These are phyloP conservation scores for Entomophthora muscae DNA, from an alignment of 371 early-diverging fungal species.

Conservation along the genomic window DNA sequence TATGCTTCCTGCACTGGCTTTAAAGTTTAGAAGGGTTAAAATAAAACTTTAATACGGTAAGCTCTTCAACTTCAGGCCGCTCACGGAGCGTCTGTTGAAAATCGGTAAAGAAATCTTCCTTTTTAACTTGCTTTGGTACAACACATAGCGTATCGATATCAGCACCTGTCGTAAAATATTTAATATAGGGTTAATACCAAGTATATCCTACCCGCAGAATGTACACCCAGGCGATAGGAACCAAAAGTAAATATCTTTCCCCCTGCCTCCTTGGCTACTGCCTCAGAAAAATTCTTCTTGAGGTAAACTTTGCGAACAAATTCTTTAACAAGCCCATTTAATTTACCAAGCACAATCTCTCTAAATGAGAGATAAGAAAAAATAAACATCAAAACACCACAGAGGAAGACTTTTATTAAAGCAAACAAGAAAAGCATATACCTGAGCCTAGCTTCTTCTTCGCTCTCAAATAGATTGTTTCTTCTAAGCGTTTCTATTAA, in stretches of 20 bases:
- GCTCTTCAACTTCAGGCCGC: conserved; percentile 70
- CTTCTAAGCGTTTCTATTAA: conserved; percentile 28
- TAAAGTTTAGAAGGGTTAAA: conserved; percentile 1
- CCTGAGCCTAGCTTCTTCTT: conserved; percentile 25
- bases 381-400: not conserved
- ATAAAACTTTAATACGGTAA: conserved; percentile 33
- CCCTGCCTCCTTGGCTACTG: conserved; percentile 69
- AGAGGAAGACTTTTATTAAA: not conserved
- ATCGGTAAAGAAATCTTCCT: conserved; percentile 88
- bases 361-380: conserved; percentile 18
- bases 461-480: conserved; percentile 38
- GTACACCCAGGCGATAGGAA: conserved; percentile 97
- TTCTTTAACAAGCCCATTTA: conserved; percentile 71
- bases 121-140: conserved; percentile 80
- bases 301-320: conserved; percentile 65
- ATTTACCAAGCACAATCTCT: conserved; percentile 70
- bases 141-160: conserved; percentile 99
- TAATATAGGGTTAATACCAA: not conserved
- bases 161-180: conserved; percentile 40
- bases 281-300: conserved; percentile 50
- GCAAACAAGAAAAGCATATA: not conserved
- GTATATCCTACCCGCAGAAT: conserved; percentile 50
- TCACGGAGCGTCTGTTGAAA: conserved; percentile 79
- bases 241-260: conserved; percentile 99
- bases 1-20: conserved; percentile 81